Percentiles rank a stretch among this genome's conserved stretches.
Conservation (phyloP, 2,329 filamentous ascomycete species). For the Neodidymelliopsis sp. region DNA sequence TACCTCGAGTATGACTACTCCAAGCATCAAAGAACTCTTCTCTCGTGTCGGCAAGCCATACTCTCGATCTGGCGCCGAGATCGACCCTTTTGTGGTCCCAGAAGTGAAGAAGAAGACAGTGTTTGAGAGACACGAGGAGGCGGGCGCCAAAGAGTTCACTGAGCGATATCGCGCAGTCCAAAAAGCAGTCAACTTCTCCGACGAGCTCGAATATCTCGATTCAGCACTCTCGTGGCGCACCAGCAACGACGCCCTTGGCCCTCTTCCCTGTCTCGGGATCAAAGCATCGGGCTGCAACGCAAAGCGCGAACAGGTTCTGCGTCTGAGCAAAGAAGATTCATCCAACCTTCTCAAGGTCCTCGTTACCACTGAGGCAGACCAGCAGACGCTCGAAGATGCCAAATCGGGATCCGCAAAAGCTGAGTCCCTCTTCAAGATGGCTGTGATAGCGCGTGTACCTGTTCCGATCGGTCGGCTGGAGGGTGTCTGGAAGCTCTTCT, state of each 20-base stretch:
- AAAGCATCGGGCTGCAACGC: constrained; percentile 37
- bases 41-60: constrained; percentile 31
- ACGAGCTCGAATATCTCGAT: constrained; percentile 31
- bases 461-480: constrained; percentile 34
- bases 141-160: constrained; percentile 25
- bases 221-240: constrained; percentile 19
- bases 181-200: constrained; percentile 36
- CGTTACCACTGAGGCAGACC: constrained; percentile 8
- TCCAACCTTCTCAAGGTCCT: constrained; percentile 5
- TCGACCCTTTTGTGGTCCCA: constrained; percentile 24
- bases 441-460: constrained; percentile 31
- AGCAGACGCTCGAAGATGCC: constrained; percentile 8
- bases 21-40: constrained; percentile 35
- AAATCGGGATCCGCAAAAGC: constrained; percentile 10
- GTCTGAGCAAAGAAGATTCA: constrained; percentile 19
- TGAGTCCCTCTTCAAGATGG: constrained; percentile 27
- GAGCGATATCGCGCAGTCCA: constrained; percentile 20
- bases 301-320: constrained; percentile 35
- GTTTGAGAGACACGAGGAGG: constrained; percentile 28
- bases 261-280: constrained; percentile 34
- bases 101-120: constrained; percentile 17
- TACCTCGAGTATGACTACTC: constrained; percentile 24
- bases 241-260: constrained; percentile 8
- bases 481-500: constrained; percentile 39
- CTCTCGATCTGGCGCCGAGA: constrained; percentile 19